Evolutionary conservation across 805 yeast species (phyloP), one percentile per base, ranked within the genome.

Genomic region (Cyberlindnera japonica): DNA sequence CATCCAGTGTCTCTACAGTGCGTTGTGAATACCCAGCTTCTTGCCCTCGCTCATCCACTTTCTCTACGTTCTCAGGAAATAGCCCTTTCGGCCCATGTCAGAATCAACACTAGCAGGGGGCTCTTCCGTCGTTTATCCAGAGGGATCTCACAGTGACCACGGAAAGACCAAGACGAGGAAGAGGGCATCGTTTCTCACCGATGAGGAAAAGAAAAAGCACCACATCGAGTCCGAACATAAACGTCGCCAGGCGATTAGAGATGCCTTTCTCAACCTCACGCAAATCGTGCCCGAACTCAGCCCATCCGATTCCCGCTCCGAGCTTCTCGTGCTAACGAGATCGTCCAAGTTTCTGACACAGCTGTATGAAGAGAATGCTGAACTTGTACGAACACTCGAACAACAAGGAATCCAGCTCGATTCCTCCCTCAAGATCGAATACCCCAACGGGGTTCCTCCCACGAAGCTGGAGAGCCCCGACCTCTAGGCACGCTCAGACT

Each of bases 151-250:
- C 34, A 36, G 22, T 23, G 15, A 14, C 43, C n/a, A 23, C 20
- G 11, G 18, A 12, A 46, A 44, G 35, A 4, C 47, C 12, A 36
- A 23, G 13, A 42, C 40, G 8, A 32, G 50, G 33, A 54, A 51
- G 33, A 43, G 51, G 30, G 20, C 40, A 2, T 35, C 53, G 3
- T 48, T 50, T 18, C 47, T 65, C 29, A 53, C 64, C 1, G 62
- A 61, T 3, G 67, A 60, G 27, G 63, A 66, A 41, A 62, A 59
- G 47, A 52, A 81, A 79, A 81, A 81, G 5, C 85, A 82, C 50
- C 95, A 85, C 54, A 83, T 86, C 7, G 85, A 85, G 5, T 81
- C 90, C 0, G 98, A 90, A 58, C 90, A 88, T 58, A 84, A 83
- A 55, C 70, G 98, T 53, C 69, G 98, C 46, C 87, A 81, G 49